Percentiles rank a stretch among this genome's conserved stretches.
These are phyloP conservation scores for Lipomyces sp. DNA, from an alignment of 805 yeast species.

Conservation along the genomic window DNA sequence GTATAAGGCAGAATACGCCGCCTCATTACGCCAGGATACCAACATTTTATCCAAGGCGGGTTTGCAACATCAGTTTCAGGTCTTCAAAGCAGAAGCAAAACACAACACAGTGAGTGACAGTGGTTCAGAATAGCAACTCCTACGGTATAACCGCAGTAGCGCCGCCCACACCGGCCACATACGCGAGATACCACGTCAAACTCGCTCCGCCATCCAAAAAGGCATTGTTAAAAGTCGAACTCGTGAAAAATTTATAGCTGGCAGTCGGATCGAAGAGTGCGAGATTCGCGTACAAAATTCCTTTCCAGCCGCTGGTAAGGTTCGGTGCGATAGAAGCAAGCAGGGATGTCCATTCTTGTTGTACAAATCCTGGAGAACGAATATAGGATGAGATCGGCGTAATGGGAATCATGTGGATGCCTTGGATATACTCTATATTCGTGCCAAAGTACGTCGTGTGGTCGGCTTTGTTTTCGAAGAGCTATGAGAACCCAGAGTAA, in stretches of 20 bases:
- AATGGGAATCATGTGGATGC: constrained; percentile 77
- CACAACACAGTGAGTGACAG: too few relatives aligned
- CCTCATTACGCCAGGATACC: background rate
- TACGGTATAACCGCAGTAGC: background rate
- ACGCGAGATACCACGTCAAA: constrained; percentile 83
- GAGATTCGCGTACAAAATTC: constrained; percentile 69
- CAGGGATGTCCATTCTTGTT: constrained; percentile 62
- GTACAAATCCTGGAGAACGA: constrained; percentile 56
- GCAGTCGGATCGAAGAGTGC: constrained; percentile 73
- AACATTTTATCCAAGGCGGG: background rate
- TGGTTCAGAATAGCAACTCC: background rate
- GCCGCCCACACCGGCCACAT: constrained; percentile 51
- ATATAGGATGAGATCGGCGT: constrained; percentile 67
- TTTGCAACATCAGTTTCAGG: background rate
- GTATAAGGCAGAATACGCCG: background rate
- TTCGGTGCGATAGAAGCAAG: constrained; percentile 50
- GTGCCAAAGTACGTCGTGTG: constrained; percentile 74
- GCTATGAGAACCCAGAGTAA: constrained; percentile 13
- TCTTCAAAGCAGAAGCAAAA: background rate
- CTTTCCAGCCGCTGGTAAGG: constrained; percentile 62
- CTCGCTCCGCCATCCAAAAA: constrained; percentile 85
- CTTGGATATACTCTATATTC: constrained; percentile 67
- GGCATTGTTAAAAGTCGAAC: constrained; percentile 56
- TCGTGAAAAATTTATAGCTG: constrained; percentile 66
- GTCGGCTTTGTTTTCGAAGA: constrained; percentile 72